Evolutionary conservation across 2,329 filamentous ascomycete genomes (phyloP), one percentile per base, ranked within the genome.

Genomic region (Geoglossum cookeanum): DNA sequence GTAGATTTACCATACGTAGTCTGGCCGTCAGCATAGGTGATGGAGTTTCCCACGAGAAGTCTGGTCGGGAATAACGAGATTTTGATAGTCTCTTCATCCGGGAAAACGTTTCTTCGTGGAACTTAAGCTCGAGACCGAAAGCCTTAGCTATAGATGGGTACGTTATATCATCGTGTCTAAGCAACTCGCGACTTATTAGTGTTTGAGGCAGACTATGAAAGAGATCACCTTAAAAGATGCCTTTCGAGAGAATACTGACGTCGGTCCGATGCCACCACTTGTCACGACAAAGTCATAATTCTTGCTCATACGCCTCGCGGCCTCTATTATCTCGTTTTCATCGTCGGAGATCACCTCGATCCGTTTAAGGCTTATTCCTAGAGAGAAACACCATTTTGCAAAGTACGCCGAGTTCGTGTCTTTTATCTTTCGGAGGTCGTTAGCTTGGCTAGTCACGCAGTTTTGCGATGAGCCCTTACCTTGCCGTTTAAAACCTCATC

Each of bases 401-500:
- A 83, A 75, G 68, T 75, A 84, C 51, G 79, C 71, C 57, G 78
- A 82, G 67, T 84, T 85, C 58, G 80, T 81, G 69, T 83, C 79
- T 61, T 81, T 74, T 47, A 79, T 84, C 79, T 82, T 63, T 17
- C 57, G 47, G 37, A 37, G 22, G 37, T n/a, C 13, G 37, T 55
- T 13, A 35, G n/a, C 17, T 49, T 11, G 3, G 29, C 37, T 51
- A n/a, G 39, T 29, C 39, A 51, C 58, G 52, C 55, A 57, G 47
- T 64, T 60, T 52, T 27, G 42, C 27, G 32, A 33, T 9, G 35
- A 15, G 7, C n/a, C 29, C 74, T 61, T 68, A 88, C 90, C 84
- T 97, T 97, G 64, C 92, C 91, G 27, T 89, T 90, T 3, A 97
- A 76, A 4, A 97, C 89, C 70, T 96, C 91, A 71, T 97, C 91